Conservation (phyloP, 78 protist genomes). For the Tieghemostelium lacteum region DNA sequence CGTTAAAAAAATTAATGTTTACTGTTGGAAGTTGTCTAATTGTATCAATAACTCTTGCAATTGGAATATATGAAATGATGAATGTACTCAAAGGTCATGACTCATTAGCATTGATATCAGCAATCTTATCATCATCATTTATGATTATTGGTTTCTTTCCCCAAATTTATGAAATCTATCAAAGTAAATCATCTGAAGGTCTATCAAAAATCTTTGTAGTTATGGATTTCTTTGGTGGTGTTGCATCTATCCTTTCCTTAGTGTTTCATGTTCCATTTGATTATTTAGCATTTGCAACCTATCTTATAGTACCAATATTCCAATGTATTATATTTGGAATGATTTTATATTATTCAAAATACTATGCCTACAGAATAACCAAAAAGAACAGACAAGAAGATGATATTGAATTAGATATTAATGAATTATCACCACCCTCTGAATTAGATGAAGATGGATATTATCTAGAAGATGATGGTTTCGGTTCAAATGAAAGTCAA, state of each 20-base stretch:
- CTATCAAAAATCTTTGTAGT: constrained; percentile 33
- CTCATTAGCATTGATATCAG: background rate
- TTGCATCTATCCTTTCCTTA: constrained; percentile 14
- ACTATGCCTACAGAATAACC: too few relatives aligned
- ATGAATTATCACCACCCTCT: too few relatives aligned
- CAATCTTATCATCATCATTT: constrained; percentile 10
- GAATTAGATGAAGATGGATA: too few relatives aligned
- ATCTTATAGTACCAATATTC: constrained; percentile 31
- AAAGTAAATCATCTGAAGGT: constrained; percentile 33
- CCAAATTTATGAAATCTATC: constrained; percentile 20
- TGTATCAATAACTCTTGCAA: background rate
- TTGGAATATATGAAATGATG: background rate
- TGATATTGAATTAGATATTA: too few relatives aligned
- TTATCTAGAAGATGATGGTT: too few relatives aligned
- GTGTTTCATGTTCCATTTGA: constrained; percentile 49
- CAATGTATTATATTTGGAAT: constrained; percentile 7
- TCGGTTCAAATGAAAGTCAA: too few relatives aligned
- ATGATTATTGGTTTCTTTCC: constrained; percentile 66
- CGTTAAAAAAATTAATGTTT: constrained; percentile 10
- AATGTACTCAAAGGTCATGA: background rate
- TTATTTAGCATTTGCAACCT: constrained; percentile 54
- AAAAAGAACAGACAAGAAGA: too few relatives aligned
- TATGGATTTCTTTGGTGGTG: constrained; percentile 58
- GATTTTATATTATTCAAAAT: constrained; percentile 18
- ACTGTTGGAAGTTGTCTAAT: background rate